Evolutionary conservation across 345 rosid genomes (phyloP).

Genomic region (Syzygium aromaticum): DNA sequence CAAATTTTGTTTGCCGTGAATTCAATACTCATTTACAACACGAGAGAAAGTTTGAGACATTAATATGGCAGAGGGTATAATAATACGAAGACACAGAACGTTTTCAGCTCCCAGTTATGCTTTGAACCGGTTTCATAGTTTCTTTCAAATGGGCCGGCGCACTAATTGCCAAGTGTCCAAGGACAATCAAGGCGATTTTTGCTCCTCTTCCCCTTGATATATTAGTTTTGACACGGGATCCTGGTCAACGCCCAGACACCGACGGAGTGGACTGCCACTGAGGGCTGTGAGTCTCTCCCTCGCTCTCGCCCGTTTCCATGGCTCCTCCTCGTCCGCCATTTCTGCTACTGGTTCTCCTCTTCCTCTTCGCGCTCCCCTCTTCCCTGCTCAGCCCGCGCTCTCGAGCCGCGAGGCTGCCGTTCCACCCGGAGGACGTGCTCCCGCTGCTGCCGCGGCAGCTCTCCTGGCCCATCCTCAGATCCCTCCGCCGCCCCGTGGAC

Average conservation of each 20-base stretch:
- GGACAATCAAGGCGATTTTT: too few species aligned
- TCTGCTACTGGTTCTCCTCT: neutral
- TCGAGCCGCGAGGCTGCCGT: constrained; percentile 25
- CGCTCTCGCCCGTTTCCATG: neutral
- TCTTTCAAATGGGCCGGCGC: too few species aligned
- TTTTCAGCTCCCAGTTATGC: neutral
- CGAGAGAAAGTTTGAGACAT: fast-evolving
- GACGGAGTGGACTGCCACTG: neutral
- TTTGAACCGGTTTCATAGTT: too few species aligned
- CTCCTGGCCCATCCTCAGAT: constrained; percentile 74
- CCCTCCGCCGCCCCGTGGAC: constrained; percentile 52
- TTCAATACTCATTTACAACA: fast-evolving
- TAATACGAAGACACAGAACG: neutral
- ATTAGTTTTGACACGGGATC: neutral
- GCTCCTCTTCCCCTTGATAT: neutral
- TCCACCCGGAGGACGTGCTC: constrained; percentile 67
- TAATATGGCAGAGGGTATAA: neutral
- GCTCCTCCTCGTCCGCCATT: neutral
- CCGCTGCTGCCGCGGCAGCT: constrained; percentile 64
- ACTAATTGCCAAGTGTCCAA: too few species aligned
- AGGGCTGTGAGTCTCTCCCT: neutral
- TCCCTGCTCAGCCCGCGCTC: neutral
- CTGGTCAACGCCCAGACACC: neutral
- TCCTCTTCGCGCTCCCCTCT: constrained; percentile 6
- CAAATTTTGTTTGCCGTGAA: fast-evolving